These are phyloP conservation scores for Fusarium euwallaceae DNA, from an alignment of 2,329 filamentous ascomycete species.

Conservation along the genomic window DNA sequence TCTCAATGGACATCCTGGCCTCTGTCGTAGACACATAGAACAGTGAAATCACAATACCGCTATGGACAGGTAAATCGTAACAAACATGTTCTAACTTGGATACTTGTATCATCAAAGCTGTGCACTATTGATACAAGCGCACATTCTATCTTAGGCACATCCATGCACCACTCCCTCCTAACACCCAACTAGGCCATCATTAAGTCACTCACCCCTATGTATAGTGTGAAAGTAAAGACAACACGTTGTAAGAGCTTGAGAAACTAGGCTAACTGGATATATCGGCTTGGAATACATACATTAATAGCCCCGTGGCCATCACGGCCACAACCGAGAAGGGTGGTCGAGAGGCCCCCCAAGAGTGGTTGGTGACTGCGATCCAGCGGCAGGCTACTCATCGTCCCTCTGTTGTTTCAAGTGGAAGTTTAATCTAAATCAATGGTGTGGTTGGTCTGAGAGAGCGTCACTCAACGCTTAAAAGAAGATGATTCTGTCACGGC, in stretches of 20 bases:
- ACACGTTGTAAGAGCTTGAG: background rate
- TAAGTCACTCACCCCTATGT: background rate
- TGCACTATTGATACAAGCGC: background rate
- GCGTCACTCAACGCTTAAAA: background rate
- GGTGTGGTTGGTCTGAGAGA: background rate
- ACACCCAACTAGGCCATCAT: background rate
- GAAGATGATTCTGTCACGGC: background rate
- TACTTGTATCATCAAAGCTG: background rate
- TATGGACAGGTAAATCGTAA: background rate
- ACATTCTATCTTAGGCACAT: background rate
- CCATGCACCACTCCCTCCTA: background rate
- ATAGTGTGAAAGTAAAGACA: background rate
- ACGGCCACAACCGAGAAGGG: background rate
- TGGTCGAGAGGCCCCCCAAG: background rate
- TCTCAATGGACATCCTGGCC: background rate
- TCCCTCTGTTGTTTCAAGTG: background rate
- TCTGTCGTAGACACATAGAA: background rate
- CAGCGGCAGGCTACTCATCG: background rate
- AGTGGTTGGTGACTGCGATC: background rate
- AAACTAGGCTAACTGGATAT: no score
- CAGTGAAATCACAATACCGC: background rate
- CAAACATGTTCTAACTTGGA: background rate
- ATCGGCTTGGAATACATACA: background rate
- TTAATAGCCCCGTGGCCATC: background rate
- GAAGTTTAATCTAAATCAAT: background rate